A percentile compares a stretch with the other conserved stretches of the same genome.
Evolutionary conservation across 192 early-diverging fungal genomes (phyloP).

Genomic region (Dimargaris cristalligena): DNA sequence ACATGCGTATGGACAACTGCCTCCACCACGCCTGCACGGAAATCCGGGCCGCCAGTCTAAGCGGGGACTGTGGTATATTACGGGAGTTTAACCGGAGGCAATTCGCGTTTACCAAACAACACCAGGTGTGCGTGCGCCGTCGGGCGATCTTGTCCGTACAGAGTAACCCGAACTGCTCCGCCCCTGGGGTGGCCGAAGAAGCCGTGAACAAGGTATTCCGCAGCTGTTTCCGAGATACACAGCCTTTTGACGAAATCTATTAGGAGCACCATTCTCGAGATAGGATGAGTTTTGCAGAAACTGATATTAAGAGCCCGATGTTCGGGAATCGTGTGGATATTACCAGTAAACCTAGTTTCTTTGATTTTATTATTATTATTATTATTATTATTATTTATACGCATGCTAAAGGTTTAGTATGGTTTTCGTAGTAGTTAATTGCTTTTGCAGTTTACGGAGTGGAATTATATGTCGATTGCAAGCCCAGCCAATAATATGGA

Average conservation of each 20-base stretch:
- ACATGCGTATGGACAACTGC: slow-evolving; percentile 54
- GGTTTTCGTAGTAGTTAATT: too few species aligned
- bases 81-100: slow-evolving; percentile 49
- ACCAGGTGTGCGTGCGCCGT: slow-evolving; percentile 74
- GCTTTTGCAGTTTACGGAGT: too few species aligned
- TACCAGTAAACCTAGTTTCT: too few species aligned
- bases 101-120: slow-evolving; percentile 55
- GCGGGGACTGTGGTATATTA: slow-evolving; percentile 60
- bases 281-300: too few species aligned
- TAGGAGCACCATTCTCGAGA: too few species aligned
- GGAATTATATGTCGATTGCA: too few species aligned
- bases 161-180: slow-evolving; percentile 59
- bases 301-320: too few species aligned
- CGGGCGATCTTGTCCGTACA: slow-evolving; percentile 64
- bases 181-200: slow-evolving; percentile 59
- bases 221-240: slow-evolving; percentile 84
- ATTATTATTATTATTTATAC: too few species aligned
- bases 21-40: slow-evolving; percentile 71
- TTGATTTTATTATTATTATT: too few species aligned
- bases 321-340: too few species aligned
- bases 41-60: slow-evolving; percentile 59
- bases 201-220: slow-evolving; percentile 78
- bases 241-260: slow-evolving; percentile 91
- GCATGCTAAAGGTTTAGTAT: too few species aligned
- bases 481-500: too few species aligned